phyloP scores from a whole-genome alignment of 495 filamentous ascomycete species.

The Opeltia flavorubescens region DNA sequence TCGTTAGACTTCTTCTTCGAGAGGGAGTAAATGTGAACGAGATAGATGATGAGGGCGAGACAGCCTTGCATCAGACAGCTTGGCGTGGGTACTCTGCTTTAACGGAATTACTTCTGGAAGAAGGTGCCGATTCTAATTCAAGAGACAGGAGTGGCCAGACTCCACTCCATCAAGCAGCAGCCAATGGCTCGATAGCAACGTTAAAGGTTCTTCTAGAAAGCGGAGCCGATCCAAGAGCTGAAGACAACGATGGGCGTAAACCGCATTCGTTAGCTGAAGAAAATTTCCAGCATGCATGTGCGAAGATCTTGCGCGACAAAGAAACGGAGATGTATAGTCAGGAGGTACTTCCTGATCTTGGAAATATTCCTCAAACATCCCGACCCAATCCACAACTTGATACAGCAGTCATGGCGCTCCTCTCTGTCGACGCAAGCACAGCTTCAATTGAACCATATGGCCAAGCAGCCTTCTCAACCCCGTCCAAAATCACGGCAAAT shows the following conservation, averaged over 20 bases:
- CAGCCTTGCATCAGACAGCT: constrained; percentile 19
- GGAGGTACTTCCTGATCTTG: not conserved
- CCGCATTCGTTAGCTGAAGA: constrained; percentile 6
- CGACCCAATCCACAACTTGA: not conserved
- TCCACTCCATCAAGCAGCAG: constrained; percentile 8
- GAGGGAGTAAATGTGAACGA: not conserved
- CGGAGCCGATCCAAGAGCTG: constrained; percentile 9
- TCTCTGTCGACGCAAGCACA: not conserved
- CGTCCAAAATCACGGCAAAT: not conserved
- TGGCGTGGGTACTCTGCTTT: constrained; percentile 8
- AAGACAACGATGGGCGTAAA: constrained; percentile 9
- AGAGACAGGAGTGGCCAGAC: constrained; percentile 5
- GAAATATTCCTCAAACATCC: not conserved
- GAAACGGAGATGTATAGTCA: not conserved
- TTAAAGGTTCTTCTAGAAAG: constrained; percentile 7
- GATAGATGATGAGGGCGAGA: constrained; percentile 11
- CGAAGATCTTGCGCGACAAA: not conserved
- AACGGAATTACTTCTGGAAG: not conserved
- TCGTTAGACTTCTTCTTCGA: not conserved
- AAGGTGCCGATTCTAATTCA: not conserved
- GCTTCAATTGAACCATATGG: constrained; percentile 1
- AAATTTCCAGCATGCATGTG: constrained; percentile 3
- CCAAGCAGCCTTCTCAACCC: constrained; percentile 1
- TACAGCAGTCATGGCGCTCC: not conserved
- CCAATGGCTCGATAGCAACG: not conserved